Evolutionary conservation across 345 rosid species (phyloP).

Genomic region (Hirschfeldia incana): DNA sequence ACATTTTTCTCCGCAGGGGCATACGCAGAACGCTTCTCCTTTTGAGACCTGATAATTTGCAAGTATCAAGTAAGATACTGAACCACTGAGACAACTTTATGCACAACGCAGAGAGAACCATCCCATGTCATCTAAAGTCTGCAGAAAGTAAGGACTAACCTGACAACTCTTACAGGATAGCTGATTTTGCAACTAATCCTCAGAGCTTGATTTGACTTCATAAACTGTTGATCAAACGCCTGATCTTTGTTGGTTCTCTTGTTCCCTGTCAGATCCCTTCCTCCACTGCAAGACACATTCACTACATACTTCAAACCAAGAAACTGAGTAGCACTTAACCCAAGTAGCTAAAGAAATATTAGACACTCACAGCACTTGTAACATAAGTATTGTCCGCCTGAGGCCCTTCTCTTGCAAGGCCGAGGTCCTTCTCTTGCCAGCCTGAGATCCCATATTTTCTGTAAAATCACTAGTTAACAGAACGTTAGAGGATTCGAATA

Average conservation of each 20-base stretch:
- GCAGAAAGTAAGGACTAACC: constrained; percentile 39
- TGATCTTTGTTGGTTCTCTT: constrained; percentile 68
- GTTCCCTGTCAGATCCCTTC: constrained; percentile 78
- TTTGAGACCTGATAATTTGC: constrained; percentile 56
- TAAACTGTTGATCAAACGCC: constrained; percentile 70
- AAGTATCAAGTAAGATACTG: neutral
- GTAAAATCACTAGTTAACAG: neutral
- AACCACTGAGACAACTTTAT: neutral
- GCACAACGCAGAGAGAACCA: neutral
- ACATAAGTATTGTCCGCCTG: neutral
- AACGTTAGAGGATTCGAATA: neutral
- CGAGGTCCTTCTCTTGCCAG: neutral
- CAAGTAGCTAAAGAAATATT: neutral
- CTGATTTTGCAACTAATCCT: constrained; percentile 71
- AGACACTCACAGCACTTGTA: neutral
- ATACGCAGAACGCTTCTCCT: constrained; percentile 73
- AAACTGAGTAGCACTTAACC: neutral
- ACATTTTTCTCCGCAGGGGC: constrained; percentile 64
- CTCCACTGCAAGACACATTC: constrained; percentile 56
- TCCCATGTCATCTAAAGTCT: too few species aligned
- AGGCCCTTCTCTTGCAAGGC: neutral
- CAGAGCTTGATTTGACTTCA: constrained; percentile 57
- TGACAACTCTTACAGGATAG: constrained; percentile 86
- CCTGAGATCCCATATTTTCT: neutral
- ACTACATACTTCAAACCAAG: neutral